Base-by-base conservation (phyloP, 208 protist genomes). In the Angomonas deanei region DNA sequence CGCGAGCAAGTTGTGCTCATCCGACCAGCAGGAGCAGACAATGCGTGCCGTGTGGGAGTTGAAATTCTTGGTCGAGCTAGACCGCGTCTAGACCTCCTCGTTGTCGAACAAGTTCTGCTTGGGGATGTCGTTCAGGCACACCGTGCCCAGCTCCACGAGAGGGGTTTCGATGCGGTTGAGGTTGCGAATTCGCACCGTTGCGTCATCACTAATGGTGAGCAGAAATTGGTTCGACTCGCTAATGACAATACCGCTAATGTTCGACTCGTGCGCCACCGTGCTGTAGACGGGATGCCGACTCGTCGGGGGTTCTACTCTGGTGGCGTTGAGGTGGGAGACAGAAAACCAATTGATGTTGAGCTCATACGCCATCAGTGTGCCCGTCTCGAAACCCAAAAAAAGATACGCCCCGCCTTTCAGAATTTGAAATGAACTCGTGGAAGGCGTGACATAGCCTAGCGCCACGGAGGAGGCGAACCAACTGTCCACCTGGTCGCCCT, bases 331-430 rank as follows among this genome's bases (percentile, higher is more conserved):
- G 36, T 80, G 72, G 11, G 56, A 66, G 11, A 86, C 63, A 4
- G 72, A 61, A 54, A 96, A 96, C 82, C 86, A 93, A 33, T 70
- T 62, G 21, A 52, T n/a, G 33, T 65, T 74, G 32, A 95, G 66
- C 48, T 57, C 63, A 57, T 87, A 95, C 28, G 78, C 60, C 70
- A 93, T 86, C 46, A 96, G 24, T 0, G 85, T 68, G 23, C 86
- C 86, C 19, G 83, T 80, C 24, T 85, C 80, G 55, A 91, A 96
- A 31, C 90, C 90, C 28, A 92, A 48, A 4, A 93, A 38, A 3
- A 92, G 63, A 59, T 84, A 84, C 5, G 65, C 70, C 17, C 73
- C 76, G 36, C 26, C 39, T 42, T 64, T 31, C 42, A 36, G 39
- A 63, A 68, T 33, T 36, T 31, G 19, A 23, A 23, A 36, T 21